A percentile compares a stretch with the other conserved stretches of the same genome.
phyloP scores from a whole-genome alignment of 2,329 filamentous ascomycete genomes.

The Hymenoscyphus fructigenus region DNA sequence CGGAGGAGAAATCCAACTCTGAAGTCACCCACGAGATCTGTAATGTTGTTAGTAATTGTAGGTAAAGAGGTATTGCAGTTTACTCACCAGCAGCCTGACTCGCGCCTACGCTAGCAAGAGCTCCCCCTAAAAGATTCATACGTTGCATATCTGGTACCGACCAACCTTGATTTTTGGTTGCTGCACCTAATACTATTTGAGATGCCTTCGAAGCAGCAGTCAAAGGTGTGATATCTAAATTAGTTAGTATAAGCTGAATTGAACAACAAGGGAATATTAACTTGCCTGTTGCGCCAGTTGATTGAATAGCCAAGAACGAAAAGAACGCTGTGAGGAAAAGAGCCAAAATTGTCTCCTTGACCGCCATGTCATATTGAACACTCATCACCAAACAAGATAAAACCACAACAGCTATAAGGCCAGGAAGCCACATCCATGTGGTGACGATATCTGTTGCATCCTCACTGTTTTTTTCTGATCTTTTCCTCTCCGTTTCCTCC shows the following conservation, averaged over 20 bases:
- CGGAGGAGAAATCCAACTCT: slow-evolving; percentile 65
- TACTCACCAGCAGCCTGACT: slow-evolving; percentile 3
- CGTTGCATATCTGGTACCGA: slow-evolving; percentile 5
- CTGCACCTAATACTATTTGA: slow-evolving; percentile 2
- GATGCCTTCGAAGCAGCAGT: slow-evolving; percentile 1
- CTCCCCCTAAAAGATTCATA: slow-evolving; percentile 3
- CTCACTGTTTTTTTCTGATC: neutral
- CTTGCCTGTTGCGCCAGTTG: slow-evolving; percentile 8
- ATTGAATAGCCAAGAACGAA: slow-evolving; percentile 7
- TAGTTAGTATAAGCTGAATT: neutral
- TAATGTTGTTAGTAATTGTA: slow-evolving; percentile 21
- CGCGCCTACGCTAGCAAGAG: slow-evolving; percentile 1
- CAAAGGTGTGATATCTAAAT: slow-evolving; percentile 7
- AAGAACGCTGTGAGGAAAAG: slow-evolving; percentile 3
- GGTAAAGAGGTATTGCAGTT: neutral
- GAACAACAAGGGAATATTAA: neutral
- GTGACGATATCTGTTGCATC: neutral
- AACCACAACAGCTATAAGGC: neutral
- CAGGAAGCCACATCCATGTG: slow-evolving; percentile 7
- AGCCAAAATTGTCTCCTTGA: slow-evolving; percentile 3
- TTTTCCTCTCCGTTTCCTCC: neutral
- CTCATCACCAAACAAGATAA: slow-evolving; percentile 7
- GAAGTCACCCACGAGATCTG: slow-evolving; percentile 61
- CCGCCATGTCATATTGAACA: slow-evolving; percentile 4
- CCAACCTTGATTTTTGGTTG: slow-evolving; percentile 1